A percentile compares a stretch with the other conserved stretches of the same genome.
phyloP scores from a whole-genome alignment of 768 basidiomycete genomes.

The Filobasidium floriforme region DNA sequence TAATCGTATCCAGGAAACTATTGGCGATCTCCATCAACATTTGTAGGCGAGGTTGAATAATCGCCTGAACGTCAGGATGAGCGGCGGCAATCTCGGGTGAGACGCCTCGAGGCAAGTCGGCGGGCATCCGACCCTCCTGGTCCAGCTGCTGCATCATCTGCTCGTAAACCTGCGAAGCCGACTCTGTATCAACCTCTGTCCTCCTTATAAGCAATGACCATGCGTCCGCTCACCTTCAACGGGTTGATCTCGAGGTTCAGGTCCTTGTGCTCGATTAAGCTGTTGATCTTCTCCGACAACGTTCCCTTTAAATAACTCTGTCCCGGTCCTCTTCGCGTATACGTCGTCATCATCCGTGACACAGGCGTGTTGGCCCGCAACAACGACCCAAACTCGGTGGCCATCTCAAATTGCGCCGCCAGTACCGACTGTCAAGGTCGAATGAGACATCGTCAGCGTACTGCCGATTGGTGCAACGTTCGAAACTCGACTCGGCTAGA shows the following conservation, averaged over 20 bases:
- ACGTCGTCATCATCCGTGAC: constrained; percentile 99
- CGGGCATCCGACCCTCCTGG: constrained; percentile 83
- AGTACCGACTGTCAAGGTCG: constrained; percentile 66
- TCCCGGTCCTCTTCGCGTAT: constrained; percentile 95
- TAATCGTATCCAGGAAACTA: constrained; percentile 92
- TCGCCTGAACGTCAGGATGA: constrained; percentile 91
- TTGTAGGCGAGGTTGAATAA: constrained; percentile 90
- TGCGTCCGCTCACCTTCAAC: constrained; percentile 62
- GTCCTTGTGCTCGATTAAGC: constrained; percentile 97
- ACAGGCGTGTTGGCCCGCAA: constrained; percentile 98
- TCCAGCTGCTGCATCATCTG: constrained; percentile 99
- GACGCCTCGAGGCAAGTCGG: constrained; percentile 84
- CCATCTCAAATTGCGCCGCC: constrained; percentile 97
- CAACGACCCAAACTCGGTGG: constrained; percentile 97
- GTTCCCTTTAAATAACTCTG: constrained; percentile 98
- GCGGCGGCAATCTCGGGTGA: constrained; percentile 89
- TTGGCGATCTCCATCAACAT: constrained; percentile 99
- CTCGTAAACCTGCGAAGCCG: constrained; percentile 73
- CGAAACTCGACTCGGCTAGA: background rate
- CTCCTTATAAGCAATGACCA: background rate
- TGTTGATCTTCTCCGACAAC: constrained; percentile 94
- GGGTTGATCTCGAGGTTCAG: constrained; percentile 99
- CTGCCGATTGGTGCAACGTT: background rate
- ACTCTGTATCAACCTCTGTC: background rate
- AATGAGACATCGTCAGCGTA: background rate